These are phyloP conservation scores for Nadsonia commutata DNA, from an alignment of 1,139 yeast genomes.

Conservation along the genomic window DNA sequence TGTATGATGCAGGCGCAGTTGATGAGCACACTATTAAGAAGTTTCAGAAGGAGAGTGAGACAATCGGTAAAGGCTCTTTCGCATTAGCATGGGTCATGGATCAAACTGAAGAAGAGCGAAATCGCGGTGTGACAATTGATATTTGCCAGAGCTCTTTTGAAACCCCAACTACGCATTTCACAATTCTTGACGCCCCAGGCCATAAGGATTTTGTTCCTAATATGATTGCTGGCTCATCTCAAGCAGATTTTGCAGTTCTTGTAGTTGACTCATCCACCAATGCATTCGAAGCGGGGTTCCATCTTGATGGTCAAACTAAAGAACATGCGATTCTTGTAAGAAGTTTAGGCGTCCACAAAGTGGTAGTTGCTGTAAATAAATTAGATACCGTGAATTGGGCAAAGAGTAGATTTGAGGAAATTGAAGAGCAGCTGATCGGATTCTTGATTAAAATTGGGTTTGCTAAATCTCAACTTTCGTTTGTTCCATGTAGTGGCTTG, in stretches of 20 bases:
- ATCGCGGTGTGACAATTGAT: constrained; percentile 81
- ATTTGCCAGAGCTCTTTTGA: constrained; percentile 76
- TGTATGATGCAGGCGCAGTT: constrained; percentile 71
- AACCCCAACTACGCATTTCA: constrained; percentile 48
- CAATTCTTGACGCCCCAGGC: constrained; percentile 96
- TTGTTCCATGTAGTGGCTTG: constrained; percentile 79
- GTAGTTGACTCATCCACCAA: constrained; percentile 69
- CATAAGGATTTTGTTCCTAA: constrained; percentile 97
- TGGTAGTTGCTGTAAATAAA: constrained; percentile 76
- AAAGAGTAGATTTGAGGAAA: constrained; percentile 46
- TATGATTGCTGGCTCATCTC: constrained; percentile 95
- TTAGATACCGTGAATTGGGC: constrained; percentile 70
- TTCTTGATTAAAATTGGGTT: constrained; percentile 54
- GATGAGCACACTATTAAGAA: constrained; percentile 65
- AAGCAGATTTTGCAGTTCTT: constrained; percentile 54
- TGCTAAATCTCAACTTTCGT: constrained; percentile 33
- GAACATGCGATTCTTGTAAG: constrained; percentile 82
- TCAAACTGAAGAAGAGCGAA: constrained; percentile 81
- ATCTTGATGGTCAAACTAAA: constrained; percentile 80
- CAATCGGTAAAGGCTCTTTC: constrained; percentile 80
- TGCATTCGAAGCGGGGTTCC: constrained; percentile 84
- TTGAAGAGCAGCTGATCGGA: constrained; percentile 40
- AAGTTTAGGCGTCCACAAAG: constrained; percentile 61
- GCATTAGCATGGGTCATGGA: constrained; percentile 98
- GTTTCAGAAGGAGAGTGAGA: constrained; percentile 65